Conservation (phyloP, 768 basidiomycete genomes). For the Russula sp. region DNA sequence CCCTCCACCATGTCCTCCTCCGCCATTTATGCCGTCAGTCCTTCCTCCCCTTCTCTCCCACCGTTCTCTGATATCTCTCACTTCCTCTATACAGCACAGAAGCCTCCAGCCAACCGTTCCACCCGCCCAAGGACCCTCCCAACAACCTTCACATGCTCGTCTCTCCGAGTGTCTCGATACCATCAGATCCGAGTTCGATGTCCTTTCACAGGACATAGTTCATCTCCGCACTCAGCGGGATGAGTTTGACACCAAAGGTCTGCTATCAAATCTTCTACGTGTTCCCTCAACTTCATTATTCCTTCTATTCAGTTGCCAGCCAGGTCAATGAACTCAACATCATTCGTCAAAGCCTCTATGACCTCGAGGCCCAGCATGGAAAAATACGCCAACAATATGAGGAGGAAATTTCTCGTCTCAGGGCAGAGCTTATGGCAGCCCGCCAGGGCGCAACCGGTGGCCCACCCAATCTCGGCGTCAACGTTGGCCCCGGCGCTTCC, state of each 20-base stretch:
- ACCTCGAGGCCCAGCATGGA: slow-evolving; percentile 84
- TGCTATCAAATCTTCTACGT: slow-evolving; percentile 34
- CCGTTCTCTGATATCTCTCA: not conserved
- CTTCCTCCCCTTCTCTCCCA: not conserved
- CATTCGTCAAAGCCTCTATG: slow-evolving; percentile 86
- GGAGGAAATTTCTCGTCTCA: slow-evolving; percentile 70
- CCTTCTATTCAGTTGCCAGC: slow-evolving; percentile 50
- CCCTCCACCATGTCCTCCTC: slow-evolving; percentile 33
- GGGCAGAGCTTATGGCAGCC: slow-evolving; percentile 60
- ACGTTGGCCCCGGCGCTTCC: slow-evolving; percentile 29
- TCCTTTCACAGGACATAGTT: slow-evolving; percentile 62
- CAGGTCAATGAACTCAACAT: slow-evolving; percentile 90
- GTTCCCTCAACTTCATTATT: slow-evolving; percentile 9
- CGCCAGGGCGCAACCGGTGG: slow-evolving; percentile 40
- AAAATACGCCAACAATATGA: slow-evolving; percentile 88
- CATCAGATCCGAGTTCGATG: slow-evolving; percentile 83
- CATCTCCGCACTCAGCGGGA: slow-evolving; percentile 74
- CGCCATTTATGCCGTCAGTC: slow-evolving; percentile 34
- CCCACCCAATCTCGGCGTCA: slow-evolving; percentile 32
- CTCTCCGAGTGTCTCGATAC: slow-evolving; percentile 78
- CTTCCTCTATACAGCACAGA: slow-evolving; percentile 38
- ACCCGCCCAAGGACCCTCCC: slow-evolving; percentile 36
- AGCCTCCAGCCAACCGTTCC: slow-evolving; percentile 44
- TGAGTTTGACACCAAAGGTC: slow-evolving; percentile 88
- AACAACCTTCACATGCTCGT: slow-evolving; percentile 39